phyloP scores from a whole-genome alignment of 164 flowering plant genomes.

The Nymphaea colorata region DNA sequence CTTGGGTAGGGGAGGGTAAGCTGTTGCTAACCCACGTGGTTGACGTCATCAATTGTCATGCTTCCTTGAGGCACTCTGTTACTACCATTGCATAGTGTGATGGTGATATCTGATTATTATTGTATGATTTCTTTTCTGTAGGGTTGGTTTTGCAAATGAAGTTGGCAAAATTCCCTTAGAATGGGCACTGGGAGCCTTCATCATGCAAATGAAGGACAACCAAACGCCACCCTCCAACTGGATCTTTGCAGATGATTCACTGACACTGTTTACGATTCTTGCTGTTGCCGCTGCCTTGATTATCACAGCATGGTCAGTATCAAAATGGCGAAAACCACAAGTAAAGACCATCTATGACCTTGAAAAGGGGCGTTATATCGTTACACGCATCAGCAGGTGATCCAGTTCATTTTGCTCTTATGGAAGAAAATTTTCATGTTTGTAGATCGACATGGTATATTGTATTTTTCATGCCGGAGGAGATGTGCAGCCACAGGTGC shows the following conservation, averaged over 20 bases:
- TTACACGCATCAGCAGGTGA: constrained; percentile 42
- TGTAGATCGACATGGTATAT: no score
- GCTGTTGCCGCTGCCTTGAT: constrained; percentile 26
- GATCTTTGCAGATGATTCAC: constrained; percentile 26
- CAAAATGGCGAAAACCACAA: constrained; percentile 69
- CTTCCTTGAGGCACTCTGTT: no score
- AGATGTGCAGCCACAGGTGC: no score
- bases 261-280: constrained; percentile 28
- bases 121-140: constrained; percentile 14
- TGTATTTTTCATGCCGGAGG: no score
- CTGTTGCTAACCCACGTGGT: no score
- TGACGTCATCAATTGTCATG: no score
- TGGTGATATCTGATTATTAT: no score
- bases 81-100: no score
- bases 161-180: constrained; percentile 68
- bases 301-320: constrained; percentile 40
- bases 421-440: no score
- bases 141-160: constrained; percentile 62
- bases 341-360: constrained; percentile 86
- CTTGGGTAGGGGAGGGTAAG: no score
- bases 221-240: constrained; percentile 24
- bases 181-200: constrained; percentile 97
- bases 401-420: background rate
- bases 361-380: constrained; percentile 84
- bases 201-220: constrained; percentile 23